Evolutionary conservation across 2,329 filamentous ascomycete genomes (phyloP), one percentile per base, ranked within the genome.

Genomic region (Trichoderma hamatum): DNA sequence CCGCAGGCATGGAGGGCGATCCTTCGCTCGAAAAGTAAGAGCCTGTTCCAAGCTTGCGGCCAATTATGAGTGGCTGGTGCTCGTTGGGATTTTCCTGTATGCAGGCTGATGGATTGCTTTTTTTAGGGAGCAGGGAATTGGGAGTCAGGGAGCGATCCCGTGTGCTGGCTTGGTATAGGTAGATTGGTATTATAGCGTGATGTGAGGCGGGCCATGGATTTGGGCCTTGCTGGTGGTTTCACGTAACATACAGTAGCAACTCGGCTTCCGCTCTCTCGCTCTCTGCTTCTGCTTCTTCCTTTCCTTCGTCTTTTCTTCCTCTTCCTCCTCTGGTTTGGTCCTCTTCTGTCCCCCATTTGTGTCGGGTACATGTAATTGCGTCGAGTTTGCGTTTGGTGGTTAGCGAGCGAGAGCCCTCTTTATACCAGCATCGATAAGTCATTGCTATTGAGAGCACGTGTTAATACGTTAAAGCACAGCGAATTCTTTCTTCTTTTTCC

Each of bases 1-100:
- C n/a, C 46, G 46, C 19, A 32, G 61, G 54, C 63, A 58, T 56
- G 63, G 63, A 66, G 63, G 63, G 19, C 36, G 63, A 66, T 66
- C 63, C 63, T 66, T 66, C 63, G 52, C 49, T n/a, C 28, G 2
- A 52, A 56, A 58, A 49, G 19, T 49, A 11, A 26, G 52, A 54
- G 52, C 62, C 36, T 32, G 62, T 26, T 26, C n/a, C 52, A n/a
- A 28, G 52, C 16, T 21, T 30, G 54, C 28, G 28, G 28, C 21
- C 28, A 14, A 16, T 34, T 21, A 26, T 49, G 52, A 66, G 52
- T 58, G 63, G 63, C 26, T 58, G 63, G 28, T 51, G 26, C 36
- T n/a, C 61, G 46, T 49, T 65, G 39, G 46, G 28, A 14, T 49
- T 16, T 43, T n/a, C 6, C 6, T 34, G 34, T 43, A 55, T 65